phyloP scores from a whole-genome alignment of 768 basidiomycete species.

The Crucibulum laeve region DNA sequence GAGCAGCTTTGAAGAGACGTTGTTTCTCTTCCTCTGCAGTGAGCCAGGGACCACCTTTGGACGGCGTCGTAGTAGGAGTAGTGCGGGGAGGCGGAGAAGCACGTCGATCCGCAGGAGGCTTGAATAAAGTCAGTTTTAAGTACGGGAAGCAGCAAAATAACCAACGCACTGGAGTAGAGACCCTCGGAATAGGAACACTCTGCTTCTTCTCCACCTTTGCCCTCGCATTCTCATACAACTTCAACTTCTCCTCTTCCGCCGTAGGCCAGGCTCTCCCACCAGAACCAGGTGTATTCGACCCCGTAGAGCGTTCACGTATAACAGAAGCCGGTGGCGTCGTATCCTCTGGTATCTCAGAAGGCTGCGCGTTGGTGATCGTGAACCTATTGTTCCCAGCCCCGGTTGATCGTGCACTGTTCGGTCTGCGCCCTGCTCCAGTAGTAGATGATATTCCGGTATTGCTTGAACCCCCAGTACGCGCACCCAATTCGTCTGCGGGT shows the following conservation, averaged over 20 bases:
- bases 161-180: no score
- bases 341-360: conserved; percentile 23
- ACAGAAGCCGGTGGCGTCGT: no score
- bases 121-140: neutral
- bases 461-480: conserved; percentile 7
- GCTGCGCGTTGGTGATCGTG: conserved; percentile 35
- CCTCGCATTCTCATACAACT: conserved; percentile 60
- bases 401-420: conserved; percentile 19
- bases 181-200: conserved; percentile 17
- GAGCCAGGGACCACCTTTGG: conserved; percentile 38
- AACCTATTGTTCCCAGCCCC: conserved; percentile 25
- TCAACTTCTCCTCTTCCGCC: conserved; percentile 62
- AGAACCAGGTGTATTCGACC: no score
- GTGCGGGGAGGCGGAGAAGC: conserved; percentile 15
- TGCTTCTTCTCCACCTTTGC: conserved; percentile 56
- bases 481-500: conserved; percentile 14
- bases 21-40: conserved; percentile 77
- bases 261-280: conserved; percentile 40
- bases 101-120: conserved; percentile 17
- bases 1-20: conserved; percentile 64
- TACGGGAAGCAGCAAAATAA: neutral
- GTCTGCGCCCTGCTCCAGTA: conserved; percentile 12
- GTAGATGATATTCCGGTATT: no score
- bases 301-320: no score
- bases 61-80: conserved; percentile 13